Percentiles rank a stretch among this genome's conserved stretches.
Evolutionary conservation across 2,329 filamentous ascomycete genomes (phyloP).

Genomic region (Arthrobotrys sphaeroides): DNA sequence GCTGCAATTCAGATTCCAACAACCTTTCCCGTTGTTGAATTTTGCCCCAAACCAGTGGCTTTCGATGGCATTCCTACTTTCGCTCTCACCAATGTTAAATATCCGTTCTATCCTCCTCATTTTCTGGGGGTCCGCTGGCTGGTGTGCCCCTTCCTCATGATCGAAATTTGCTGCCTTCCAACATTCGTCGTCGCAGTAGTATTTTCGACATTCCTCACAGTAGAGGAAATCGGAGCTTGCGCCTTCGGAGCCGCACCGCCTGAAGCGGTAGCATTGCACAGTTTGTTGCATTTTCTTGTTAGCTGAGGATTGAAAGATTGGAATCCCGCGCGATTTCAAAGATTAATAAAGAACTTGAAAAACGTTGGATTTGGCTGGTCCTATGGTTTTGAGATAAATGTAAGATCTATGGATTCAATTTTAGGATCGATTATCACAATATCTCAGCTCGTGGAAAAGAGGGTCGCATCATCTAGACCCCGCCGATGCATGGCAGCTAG

Average conservation of each 20-base stretch:
- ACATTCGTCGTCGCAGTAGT: background rate
- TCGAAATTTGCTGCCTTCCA: background rate
- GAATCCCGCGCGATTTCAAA: too few species aligned
- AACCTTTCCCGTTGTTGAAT: background rate
- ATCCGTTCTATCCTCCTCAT: background rate
- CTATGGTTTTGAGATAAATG: too few species aligned
- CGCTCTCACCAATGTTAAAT: background rate
- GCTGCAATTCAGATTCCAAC: background rate
- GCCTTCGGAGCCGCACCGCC: background rate
- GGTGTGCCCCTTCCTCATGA: background rate
- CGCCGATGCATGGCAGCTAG: too few species aligned
- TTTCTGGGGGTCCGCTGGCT: background rate
- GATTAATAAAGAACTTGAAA: too few species aligned
- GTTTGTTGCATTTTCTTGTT: background rate
- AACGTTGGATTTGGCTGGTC: too few species aligned
- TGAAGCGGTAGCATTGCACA: too few species aligned
- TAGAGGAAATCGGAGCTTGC: background rate
- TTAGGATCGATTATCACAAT: too few species aligned
- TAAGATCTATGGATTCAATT: too few species aligned
- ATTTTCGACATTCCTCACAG: background rate
- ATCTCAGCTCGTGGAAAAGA: too few species aligned
- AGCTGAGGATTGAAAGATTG: too few species aligned
- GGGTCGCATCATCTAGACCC: too few species aligned
- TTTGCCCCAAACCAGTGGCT: background rate
- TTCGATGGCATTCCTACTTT: background rate